Evolutionary conservation across 2,329 filamentous ascomycete genomes (phyloP).

Genomic region (Talaromyces pinophilus): DNA sequence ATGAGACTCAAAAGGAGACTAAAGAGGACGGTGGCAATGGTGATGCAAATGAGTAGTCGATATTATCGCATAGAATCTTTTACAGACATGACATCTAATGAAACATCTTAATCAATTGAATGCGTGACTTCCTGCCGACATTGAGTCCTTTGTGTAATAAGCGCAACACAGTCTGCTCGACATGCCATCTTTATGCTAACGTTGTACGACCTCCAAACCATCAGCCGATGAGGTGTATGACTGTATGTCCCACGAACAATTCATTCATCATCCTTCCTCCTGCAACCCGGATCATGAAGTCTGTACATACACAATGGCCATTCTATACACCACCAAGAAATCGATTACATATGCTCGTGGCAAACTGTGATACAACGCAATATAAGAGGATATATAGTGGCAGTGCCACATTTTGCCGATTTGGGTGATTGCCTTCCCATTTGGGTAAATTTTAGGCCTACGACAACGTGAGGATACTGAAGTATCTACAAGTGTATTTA

Average conservation of each 20-base stretch:
- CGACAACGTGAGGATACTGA: neutral
- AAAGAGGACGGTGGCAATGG: neutral
- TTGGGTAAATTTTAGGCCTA: neutral
- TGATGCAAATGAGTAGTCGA: neutral
- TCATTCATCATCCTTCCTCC: neutral
- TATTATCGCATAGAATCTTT: neutral
- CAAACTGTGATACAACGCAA: neutral
- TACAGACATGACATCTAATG: neutral
- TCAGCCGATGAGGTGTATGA: neutral
- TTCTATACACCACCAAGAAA: neutral
- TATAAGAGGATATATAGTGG: neutral
- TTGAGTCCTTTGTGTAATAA: neutral
- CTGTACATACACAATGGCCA: neutral
- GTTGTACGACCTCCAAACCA: neutral
- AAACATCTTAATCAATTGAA: neutral
- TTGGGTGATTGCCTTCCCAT: conserved; percentile 1
- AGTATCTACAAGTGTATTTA: neutral
- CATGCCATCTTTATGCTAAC: neutral
- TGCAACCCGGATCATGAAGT: neutral
- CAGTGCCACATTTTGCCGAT: neutral
- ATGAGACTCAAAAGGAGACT: neutral
- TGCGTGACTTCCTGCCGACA: neutral
- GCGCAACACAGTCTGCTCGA: neutral
- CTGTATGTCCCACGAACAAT: neutral
- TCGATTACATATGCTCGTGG: neutral